Evolutionary conservation across 2,329 filamentous ascomycete genomes (phyloP), one percentile per base, ranked within the genome.

Genomic region (Cladobotryum mycophilum): DNA sequence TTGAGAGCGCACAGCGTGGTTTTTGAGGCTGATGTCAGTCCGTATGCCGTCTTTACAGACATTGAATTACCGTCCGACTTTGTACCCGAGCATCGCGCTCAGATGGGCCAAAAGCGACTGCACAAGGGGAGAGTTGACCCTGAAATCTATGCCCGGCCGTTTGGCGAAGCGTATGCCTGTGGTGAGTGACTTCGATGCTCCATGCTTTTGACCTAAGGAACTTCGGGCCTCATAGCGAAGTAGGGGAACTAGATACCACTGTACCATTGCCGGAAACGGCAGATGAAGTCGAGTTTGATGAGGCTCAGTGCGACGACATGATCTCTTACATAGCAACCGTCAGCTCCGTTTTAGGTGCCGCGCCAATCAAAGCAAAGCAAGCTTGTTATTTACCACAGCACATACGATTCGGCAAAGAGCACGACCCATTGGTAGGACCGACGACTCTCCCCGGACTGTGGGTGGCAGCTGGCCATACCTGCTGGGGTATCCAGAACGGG

Each of bases 401-500:
- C 53, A 74, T 78, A 59, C 72, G 76, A 3, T 75, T 75, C 47
- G 81, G 84, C n/a, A 73, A 76, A 41, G 78, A 81, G 64, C 71
- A 69, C 36, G 83, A 81, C 0, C 92, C 93, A 5, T 68, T 97
- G 45, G 79, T 97, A 20, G 93, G 93, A 0, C 73, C 77, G 48
- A 91, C 90, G 7, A 78, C 79, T 2, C 81, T 85, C 0, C 79
- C 82, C 6, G 90, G 91, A 0, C 62, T 97, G 41, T 85, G 86
- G 66, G 75, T 97, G 53, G 93, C 93, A 0, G 80, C 89, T 0
- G 93, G 93, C 0, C 93, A 99, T 73, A 96, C 90, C 1, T 97
- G 92, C 71, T 99, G 93, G 93, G 93, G 93, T 0, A 96, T 99
- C 18, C 92, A 97, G 71, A 97, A 99, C 70, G 89, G 84, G 1